These are phyloP conservation scores for Marasmius sp. DNA, from an alignment of 1,284 basidiomycete species.

Conservation along the genomic window DNA sequence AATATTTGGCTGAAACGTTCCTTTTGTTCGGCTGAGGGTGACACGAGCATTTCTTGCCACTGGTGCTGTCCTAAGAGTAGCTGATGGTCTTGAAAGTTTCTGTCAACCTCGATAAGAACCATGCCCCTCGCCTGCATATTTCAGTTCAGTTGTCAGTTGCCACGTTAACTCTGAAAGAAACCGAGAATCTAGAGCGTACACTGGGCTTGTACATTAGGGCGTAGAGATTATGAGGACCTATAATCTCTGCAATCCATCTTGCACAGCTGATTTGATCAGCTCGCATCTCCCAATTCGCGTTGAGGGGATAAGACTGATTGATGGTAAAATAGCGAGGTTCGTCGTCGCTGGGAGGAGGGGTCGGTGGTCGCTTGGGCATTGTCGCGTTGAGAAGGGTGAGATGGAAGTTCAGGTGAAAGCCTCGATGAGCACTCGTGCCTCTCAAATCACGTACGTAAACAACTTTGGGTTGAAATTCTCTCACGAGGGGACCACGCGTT, in stretches of 20 bases:
- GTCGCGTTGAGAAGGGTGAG: constrained; percentile 13
- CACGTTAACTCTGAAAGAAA: not conserved
- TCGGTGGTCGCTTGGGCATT: constrained; percentile 60
- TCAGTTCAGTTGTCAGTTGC: not conserved
- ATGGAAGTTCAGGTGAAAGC: not conserved
- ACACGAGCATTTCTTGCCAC: constrained; percentile 55
- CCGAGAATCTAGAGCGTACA: constrained; percentile 35
- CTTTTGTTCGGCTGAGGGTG: constrained; percentile 43
- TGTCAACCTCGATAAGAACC: constrained; percentile 61
- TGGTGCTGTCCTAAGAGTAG: constrained; percentile 62
- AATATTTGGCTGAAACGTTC: constrained; percentile 47
- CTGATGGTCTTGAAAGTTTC: constrained; percentile 29
- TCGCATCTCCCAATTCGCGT: constrained; percentile 51
- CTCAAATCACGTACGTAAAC: no score
- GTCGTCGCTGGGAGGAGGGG: constrained; percentile 56
- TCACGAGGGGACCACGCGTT: no score
- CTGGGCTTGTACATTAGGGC: constrained; percentile 64
- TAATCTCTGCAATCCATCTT: constrained; percentile 63
- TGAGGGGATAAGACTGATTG: constrained; percentile 59
- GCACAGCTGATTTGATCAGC: constrained; percentile 51
- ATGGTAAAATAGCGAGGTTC: constrained; percentile 61
- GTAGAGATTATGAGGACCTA: constrained; percentile 45
- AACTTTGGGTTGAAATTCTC: no score
- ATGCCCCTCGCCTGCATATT: constrained; percentile 56
- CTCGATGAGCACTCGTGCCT: no score